Evolutionary conservation across 2,329 filamentous ascomycete genomes (phyloP).

Genomic region (Didymella glomerata): DNA sequence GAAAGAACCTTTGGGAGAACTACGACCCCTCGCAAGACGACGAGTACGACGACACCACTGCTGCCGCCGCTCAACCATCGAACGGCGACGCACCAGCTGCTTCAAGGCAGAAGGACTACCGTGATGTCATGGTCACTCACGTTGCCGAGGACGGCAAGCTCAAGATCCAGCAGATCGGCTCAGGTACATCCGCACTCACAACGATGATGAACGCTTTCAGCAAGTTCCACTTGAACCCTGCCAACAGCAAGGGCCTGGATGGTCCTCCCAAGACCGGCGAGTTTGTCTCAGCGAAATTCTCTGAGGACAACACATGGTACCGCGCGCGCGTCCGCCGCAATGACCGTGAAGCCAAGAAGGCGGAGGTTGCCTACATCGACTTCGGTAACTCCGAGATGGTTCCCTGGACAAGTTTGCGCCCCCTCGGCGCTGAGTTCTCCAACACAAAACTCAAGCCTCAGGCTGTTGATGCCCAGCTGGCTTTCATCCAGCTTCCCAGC

Average conservation of each 20-base stretch:
- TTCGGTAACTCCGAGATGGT: conserved; percentile 94
- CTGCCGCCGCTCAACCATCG: conserved; percentile 58
- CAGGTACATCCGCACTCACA: conserved; percentile 84
- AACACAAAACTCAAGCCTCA: conserved; percentile 80
- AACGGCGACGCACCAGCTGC: conserved; percentile 64
- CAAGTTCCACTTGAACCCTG: conserved; percentile 84
- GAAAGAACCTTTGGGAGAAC: conserved; percentile 90
- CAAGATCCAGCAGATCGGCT: conserved; percentile 90
- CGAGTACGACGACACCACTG: conserved; percentile 61
- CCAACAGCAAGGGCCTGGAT: conserved; percentile 77
- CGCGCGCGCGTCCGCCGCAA: conserved; percentile 89
- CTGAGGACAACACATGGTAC: conserved; percentile 91
- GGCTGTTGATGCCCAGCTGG: conserved; percentile 84
- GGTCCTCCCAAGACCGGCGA: conserved; percentile 89
- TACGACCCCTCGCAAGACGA: conserved; percentile 95
- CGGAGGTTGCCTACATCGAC: conserved; percentile 93
- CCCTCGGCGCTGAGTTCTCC: conserved; percentile 84
- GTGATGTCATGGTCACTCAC: conserved; percentile 90
- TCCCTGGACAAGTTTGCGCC: conserved; percentile 82
- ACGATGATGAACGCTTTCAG: conserved; percentile 91
- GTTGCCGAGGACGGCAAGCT: conserved; percentile 82
- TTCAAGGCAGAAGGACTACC: conserved; percentile 84
- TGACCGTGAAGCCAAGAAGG: conserved; percentile 84
- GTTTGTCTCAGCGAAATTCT: conserved; percentile 89
- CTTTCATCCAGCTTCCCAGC: conserved; percentile 87